These are phyloP conservation scores for Trypanosomatidae sp. DNA, from an alignment of 208 protist species.

Conservation along the genomic window DNA sequence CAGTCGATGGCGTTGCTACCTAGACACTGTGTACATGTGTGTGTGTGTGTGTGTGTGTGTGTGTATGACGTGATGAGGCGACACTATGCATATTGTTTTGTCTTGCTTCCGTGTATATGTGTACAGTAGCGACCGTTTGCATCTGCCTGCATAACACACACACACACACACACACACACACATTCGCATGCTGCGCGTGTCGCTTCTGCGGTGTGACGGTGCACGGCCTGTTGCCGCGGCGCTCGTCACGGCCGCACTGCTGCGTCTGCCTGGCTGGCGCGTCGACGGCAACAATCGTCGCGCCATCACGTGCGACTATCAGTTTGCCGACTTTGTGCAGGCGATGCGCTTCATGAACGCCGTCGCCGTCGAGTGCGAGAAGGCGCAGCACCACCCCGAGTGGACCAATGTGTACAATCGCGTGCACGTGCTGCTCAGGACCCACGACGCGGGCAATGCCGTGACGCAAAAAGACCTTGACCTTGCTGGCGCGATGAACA, in stretches of 20 bases:
- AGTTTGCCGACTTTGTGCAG: conserved; percentile 81
- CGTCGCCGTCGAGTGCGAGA: conserved; percentile 65
- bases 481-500: conserved; percentile 50
- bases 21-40: too few relatives aligned
- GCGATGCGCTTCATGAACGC: conserved; percentile 88
- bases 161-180: neutral
- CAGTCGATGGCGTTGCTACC: too few relatives aligned
- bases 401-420: conserved; percentile 95
- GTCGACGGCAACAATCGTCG: conserved; percentile 19
- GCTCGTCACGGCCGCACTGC: conserved; percentile 79
- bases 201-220: neutral
- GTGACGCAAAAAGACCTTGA: conserved; percentile 75
- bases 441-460: conserved; percentile 86
- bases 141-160: neutral
- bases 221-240: conserved; percentile 36
- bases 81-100: neutral
- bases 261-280: conserved; percentile 55
- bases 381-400: conserved; percentile 89
- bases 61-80: too few relatives aligned
- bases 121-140: neutral
- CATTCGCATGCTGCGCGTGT: neutral
- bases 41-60: too few relatives aligned
- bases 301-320: conserved; percentile 47
- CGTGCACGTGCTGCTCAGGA: conserved; percentile 86
- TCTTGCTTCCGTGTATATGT: neutral